phyloP scores from a whole-genome alignment of 176 grass and related monocot genomes.

The Ampelocalamus luodianensis region DNA sequence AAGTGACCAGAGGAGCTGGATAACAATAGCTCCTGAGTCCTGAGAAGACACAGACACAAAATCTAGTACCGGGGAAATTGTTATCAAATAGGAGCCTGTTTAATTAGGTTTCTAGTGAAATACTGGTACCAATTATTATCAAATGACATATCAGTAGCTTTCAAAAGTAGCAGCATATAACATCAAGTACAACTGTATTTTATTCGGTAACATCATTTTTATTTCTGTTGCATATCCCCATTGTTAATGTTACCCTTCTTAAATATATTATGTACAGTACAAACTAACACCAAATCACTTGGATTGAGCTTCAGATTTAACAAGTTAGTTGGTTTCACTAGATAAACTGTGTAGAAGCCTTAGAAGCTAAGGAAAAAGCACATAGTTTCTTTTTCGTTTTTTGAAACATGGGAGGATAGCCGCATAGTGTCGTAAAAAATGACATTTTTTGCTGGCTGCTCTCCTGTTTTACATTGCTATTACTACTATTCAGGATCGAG shows the following conservation, averaged over 20 bases:
- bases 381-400: not conserved
- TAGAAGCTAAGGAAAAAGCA: not conserved
- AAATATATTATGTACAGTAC: no score
- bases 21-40: not conserved
- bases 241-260: no score
- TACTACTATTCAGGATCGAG: slow-evolving; percentile 51
- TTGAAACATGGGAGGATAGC: no score
- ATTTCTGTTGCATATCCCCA: no score
- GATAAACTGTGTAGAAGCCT: not conserved
- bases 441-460: not conserved
- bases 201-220: not conserved
- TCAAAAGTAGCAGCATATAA: not conserved
- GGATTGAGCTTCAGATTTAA: not conserved
- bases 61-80: not conserved
- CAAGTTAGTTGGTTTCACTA: not conserved
- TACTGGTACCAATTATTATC: not conserved
- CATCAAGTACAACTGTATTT: not conserved
- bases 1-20: not conserved
- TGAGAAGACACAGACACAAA: not conserved
- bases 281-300: no score
- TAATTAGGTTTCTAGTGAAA: not conserved
- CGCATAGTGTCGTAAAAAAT: no score
- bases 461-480: not conserved
- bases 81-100: not conserved
- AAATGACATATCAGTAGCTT: not conserved